phyloP scores from a whole-genome alignment of 169 alveolate genomes.

The Perkinsus marinus region DNA sequence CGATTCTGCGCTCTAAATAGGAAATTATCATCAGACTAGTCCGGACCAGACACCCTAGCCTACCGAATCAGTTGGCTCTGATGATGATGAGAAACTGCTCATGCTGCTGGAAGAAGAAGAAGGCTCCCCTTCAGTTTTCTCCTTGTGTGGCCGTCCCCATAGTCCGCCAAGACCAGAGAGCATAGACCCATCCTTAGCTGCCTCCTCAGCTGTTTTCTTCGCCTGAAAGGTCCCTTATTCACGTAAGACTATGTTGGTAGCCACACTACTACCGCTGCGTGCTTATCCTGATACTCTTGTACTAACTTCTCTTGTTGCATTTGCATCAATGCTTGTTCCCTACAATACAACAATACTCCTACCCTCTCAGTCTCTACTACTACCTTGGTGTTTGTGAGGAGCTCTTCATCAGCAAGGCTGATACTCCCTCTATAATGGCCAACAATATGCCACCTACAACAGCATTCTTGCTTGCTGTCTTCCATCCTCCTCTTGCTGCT shows the following conservation, averaged over 20 bases:
- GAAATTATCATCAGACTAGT: neutral
- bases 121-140: neutral
- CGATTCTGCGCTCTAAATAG: neutral
- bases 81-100: neutral
- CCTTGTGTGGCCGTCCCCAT: neutral
- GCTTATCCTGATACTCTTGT: neutral
- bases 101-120: neutral
- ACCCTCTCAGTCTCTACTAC: neutral
- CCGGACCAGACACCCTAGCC: neutral
- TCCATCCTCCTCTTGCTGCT: slow-evolving; percentile 34
- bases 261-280: neutral
- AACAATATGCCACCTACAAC: slow-evolving; percentile 36
- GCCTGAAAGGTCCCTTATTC: neutral
- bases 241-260: neutral
- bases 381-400: neutral
- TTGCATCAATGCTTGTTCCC: neutral
- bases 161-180: neutral
- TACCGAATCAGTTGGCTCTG: neutral
- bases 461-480: slow-evolving; percentile 26
- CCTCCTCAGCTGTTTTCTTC: neutral
- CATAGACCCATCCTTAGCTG: neutral
- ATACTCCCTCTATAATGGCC: slow-evolving; percentile 33
- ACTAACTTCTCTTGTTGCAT: neutral
- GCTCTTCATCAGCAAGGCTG: slow-evolving; percentile 6
- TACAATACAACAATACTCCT: neutral